phyloP scores from a whole-genome alignment of 1,139 yeast species.

The Debaryomyces nepalensis region DNA sequence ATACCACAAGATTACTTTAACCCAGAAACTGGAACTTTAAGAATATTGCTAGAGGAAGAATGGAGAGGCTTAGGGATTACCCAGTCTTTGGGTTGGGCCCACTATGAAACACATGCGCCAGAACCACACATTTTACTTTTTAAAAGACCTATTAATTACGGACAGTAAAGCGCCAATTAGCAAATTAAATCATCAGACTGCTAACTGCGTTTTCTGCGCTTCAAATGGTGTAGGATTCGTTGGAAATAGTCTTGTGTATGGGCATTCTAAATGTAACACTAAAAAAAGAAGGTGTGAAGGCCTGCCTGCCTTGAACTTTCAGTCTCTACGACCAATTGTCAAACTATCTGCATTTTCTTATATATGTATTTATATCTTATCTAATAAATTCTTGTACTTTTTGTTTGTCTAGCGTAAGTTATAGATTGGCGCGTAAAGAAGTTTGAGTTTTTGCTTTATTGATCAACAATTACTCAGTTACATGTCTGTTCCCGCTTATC shows the following conservation, averaged over 20 bases:
- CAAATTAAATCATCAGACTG: background rate
- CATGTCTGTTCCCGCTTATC: constrained; percentile 14
- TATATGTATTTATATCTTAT: constrained; percentile 10
- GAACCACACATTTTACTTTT: constrained; percentile 96
- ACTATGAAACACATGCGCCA: constrained; percentile 97
- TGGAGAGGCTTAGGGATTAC: constrained; percentile 99
- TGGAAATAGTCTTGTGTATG: background rate
- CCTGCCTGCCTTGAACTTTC: background rate
- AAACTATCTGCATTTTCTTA: constrained; percentile 11
- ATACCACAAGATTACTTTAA: constrained; percentile 97
- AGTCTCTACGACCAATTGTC: constrained; percentile 6
- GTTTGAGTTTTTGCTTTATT: background rate
- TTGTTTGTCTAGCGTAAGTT: background rate
- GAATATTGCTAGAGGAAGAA: constrained; percentile 91
- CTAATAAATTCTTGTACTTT: constrained; percentile 9
- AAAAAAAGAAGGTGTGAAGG: background rate
- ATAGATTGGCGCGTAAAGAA: constrained; percentile 7
- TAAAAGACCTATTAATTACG: constrained; percentile 62
- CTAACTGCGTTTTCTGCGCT: background rate
- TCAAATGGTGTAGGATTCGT: background rate
- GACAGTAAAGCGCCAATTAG: constrained; percentile 17
- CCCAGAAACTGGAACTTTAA: constrained; percentile 91
- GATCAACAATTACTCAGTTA: constrained; percentile 1
- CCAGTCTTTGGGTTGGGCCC: constrained; percentile 97
- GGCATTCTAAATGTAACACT: background rate